Evolutionary conservation across 2,329 filamentous ascomycete species (phyloP), one percentile per base, ranked within the genome.

Genomic region (Aspergillus proliferans): DNA sequence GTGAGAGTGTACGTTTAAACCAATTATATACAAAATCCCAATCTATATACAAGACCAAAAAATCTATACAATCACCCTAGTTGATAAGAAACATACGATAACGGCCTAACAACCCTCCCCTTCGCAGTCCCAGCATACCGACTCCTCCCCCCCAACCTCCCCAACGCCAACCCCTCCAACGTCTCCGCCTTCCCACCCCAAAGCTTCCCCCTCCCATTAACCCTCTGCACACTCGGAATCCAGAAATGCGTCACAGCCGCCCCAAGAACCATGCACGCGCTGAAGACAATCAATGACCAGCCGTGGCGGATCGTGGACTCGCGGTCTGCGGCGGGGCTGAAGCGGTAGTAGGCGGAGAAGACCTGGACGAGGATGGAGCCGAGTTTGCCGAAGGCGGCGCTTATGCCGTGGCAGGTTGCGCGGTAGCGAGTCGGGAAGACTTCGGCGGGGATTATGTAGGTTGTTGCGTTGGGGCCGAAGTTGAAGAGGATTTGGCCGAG

Each of bases 361-460:
- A 72, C 46, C 48, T 72, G 69, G 18, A 72, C 68, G 12, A 71
- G 59, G 45, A 73, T 68, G 0, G 76, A 76, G 15, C 78, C 78
- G 0, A 81, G 60, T 57, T 81, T 81, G 3, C 78, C 78, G 1
- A 70, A 60, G 1, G 71, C 78, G n/a, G 78, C 78, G 24, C 73
- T 71, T 51, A 81, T 72, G 18, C 78, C 78, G 57, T 81, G 76
- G 51, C 73, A 77, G 1, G 75, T 76, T 46, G 71, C 77, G 15
- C 78, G 72, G 56, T 80, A 80, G 15, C 74, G 69, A 0, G 78
- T 81, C 3, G 78, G 78, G 53, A 80, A 81, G 46, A 79, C 71
- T 52, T 80, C 78, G 10, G 76, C 77, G n/a, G 78, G 75, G 34
- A 80, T 75, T 57, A 75, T 72, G 49, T 70, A 71, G 6, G 66